Percentiles rank a stretch among this genome's conserved stretches.
Conservation (phyloP, 768 basidiomycete species). For the Psilocybe sp. region DNA sequence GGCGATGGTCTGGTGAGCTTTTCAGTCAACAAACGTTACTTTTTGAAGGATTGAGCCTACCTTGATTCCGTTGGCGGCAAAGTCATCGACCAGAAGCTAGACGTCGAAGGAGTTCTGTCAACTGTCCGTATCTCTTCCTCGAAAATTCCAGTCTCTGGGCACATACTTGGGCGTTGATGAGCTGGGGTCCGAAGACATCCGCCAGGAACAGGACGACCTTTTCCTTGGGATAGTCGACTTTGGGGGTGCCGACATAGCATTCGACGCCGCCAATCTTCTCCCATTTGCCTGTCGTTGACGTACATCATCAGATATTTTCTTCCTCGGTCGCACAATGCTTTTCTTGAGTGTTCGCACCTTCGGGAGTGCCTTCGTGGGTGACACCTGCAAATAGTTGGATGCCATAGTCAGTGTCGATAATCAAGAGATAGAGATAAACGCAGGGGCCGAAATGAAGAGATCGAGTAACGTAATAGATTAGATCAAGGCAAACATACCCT, state of each 20-base stretch:
- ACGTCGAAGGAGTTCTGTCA: neutral
- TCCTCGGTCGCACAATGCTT: neutral
- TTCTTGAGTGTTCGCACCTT: slow-evolving; percentile 28
- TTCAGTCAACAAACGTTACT: neutral
- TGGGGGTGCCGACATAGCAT: slow-evolving; percentile 54
- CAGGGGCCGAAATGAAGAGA: neutral
- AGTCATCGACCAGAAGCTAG: slow-evolving; percentile 37
- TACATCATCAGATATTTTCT: too few species aligned
- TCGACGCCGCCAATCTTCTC: slow-evolving; percentile 45
- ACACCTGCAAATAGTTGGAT: slow-evolving; percentile 31
- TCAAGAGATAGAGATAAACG: neutral
- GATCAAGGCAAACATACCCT: slow-evolving; percentile 33
- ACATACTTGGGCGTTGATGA: slow-evolving; percentile 44
- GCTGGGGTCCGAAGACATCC: slow-evolving; percentile 49
- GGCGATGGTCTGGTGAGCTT: slow-evolving; percentile 27
- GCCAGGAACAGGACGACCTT: slow-evolving; percentile 55
- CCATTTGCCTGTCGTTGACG: slow-evolving; percentile 36
- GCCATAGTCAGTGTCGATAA: neutral
- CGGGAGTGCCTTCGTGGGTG: slow-evolving; percentile 45
- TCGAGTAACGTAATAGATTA: neutral
- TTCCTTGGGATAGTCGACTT: slow-evolving; percentile 45
- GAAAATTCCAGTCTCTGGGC: neutral
- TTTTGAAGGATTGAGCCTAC: too few species aligned
- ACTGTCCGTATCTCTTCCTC: neutral
- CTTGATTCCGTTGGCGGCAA: slow-evolving; percentile 44